Percentiles rank a stretch among this genome's conserved stretches.
Evolutionary conservation across 2,329 filamentous ascomycete species (phyloP).

Genomic region (Phialophora verrucosa): DNA sequence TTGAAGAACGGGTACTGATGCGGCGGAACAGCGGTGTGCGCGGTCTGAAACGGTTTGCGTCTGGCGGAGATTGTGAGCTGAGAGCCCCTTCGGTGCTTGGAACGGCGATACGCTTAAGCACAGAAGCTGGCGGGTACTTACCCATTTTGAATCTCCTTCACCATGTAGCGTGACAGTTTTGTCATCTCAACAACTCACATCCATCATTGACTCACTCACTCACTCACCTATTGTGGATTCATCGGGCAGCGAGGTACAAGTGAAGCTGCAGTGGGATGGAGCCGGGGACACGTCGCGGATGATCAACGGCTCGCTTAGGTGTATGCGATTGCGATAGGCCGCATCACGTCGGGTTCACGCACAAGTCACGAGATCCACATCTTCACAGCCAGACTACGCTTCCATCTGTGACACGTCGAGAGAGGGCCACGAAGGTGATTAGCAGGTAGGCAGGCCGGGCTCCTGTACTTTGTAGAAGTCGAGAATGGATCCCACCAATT

Average conservation of each 20-base stretch:
- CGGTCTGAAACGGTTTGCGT: slow-evolving; percentile 7
- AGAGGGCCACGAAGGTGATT: not conserved
- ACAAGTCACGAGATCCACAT: slow-evolving; percentile 7
- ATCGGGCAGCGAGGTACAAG: slow-evolving; percentile 35
- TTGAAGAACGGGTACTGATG: slow-evolving; percentile 8
- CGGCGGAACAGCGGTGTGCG: slow-evolving; percentile 16
- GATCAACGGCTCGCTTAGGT: slow-evolving; percentile 32
- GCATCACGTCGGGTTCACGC: slow-evolving; percentile 16
- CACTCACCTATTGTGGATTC: slow-evolving; percentile 13
- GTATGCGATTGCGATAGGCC: slow-evolving; percentile 13
- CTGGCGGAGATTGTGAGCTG: slow-evolving; percentile 17
- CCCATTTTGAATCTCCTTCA: slow-evolving; percentile 15
- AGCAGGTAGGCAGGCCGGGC: not conserved
- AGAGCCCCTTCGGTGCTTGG: not conserved
- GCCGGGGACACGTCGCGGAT: slow-evolving; percentile 31
- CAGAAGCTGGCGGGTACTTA: not conserved
- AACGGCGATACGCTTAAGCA: not conserved
- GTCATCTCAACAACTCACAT: slow-evolving; percentile 3
- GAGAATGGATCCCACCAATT: not conserved
- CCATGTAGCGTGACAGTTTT: slow-evolving; percentile 13
- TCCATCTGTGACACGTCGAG: slow-evolving; percentile 1
- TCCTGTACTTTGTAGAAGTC: not conserved
- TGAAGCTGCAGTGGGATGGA: slow-evolving; percentile 23
- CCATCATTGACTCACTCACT: slow-evolving; percentile 1
- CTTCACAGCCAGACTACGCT: not conserved